A percentile compares a stretch with the other conserved stretches of the same genome.
These are phyloP conservation scores for Neolentinus lepideus DNA, from an alignment of 1,284 basidiomycete species.

Conservation along the genomic window DNA sequence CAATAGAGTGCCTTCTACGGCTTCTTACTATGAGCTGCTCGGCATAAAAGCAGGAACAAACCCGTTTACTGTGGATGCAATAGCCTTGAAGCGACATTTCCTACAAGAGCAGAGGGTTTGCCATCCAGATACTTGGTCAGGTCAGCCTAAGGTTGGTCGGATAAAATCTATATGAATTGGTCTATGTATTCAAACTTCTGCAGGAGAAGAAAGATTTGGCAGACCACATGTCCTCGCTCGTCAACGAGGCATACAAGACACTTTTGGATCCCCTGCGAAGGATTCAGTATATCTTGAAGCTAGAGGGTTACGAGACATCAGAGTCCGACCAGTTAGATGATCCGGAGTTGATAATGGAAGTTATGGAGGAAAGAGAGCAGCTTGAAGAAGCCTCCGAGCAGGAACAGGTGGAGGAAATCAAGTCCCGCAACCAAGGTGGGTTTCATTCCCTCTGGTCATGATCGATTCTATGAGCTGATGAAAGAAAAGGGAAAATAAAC, in stretches of 20 bases:
- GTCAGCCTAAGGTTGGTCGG: conserved; percentile 46
- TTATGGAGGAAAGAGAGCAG: conserved; percentile 79
- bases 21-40: conserved; percentile 57
- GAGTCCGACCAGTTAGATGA: conserved; percentile 80
- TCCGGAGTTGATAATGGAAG: conserved; percentile 63
- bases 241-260: conserved; percentile 74
- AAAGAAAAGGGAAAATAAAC: conserved; percentile 45
- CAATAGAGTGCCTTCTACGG: conserved; percentile 39
- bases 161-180: not conserved
- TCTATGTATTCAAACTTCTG: conserved; percentile 7
- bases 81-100: conserved; percentile 52
- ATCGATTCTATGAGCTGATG: conserved; percentile 4
- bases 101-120: conserved; percentile 64
- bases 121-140: conserved; percentile 78
- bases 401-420: conserved; percentile 45
- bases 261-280: conserved; percentile 59
- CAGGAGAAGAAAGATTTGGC: conserved; percentile 58
- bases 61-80: conserved; percentile 54
- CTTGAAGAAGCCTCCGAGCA: conserved; percentile 59
- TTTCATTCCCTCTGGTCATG: conserved; percentile 8
- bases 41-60: conserved; percentile 51
- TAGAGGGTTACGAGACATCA: conserved; percentile 49
- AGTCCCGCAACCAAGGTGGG: conserved; percentile 57
- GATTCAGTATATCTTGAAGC: conserved; percentile 64
- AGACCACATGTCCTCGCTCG: conserved; percentile 54